Conservation (phyloP, 2,329 filamentous ascomycete species). For the Xylaria sp. region DNA sequence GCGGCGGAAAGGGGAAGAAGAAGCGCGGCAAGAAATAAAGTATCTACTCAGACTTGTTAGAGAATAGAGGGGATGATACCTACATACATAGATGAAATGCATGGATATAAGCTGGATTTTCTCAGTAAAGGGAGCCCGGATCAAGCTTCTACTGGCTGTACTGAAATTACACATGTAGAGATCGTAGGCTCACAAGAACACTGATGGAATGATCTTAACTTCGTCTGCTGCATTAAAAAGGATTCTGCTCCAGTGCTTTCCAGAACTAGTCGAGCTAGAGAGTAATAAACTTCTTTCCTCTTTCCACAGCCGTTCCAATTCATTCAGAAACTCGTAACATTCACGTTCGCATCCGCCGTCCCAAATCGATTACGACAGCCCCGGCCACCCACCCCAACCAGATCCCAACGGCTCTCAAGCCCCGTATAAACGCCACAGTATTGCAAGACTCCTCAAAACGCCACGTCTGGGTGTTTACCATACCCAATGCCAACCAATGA, state of each 20-base stretch:
- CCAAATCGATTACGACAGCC: slow-evolving; percentile 1
- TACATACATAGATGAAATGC: background rate
- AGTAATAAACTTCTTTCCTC: slow-evolving; percentile 2
- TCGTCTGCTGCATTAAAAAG: slow-evolving; percentile 22
- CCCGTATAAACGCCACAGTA: slow-evolving; percentile 5
- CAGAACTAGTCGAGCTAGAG: slow-evolving; percentile 19
- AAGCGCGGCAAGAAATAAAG: slow-evolving; percentile 72
- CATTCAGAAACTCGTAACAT: slow-evolving; percentile 12
- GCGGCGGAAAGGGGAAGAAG: slow-evolving; percentile 66
- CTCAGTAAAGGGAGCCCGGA: background rate
- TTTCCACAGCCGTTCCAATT: background rate
- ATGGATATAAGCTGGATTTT: background rate
- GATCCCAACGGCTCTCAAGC: background rate
- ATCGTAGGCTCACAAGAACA: background rate
- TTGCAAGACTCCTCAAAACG: slow-evolving; percentile 19
- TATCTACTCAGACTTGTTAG: background rate
- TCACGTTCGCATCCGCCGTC: background rate
- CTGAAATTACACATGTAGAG: background rate
- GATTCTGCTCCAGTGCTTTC: background rate
- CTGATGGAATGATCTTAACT: slow-evolving; percentile 7
- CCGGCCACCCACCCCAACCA: background rate
- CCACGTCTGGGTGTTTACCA: slow-evolving; percentile 3
- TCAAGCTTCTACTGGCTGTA: background rate
- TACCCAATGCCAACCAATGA: slow-evolving; percentile 4
- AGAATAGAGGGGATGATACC: background rate